phyloP scores from a whole-genome alignment of 306 rosid species.

The Dryas octopetala region DNA sequence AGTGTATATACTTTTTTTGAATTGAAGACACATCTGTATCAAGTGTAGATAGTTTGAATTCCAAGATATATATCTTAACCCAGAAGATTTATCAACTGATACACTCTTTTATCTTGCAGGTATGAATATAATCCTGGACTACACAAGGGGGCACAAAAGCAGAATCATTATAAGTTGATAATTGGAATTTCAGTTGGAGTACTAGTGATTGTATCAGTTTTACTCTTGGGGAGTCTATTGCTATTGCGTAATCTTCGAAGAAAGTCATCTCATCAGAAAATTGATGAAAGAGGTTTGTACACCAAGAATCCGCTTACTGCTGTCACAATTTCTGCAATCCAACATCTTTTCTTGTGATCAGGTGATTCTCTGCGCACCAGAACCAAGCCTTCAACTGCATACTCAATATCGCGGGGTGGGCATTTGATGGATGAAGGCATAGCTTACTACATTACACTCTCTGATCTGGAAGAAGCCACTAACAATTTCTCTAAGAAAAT shows the following conservation, averaged over 20 bases:
- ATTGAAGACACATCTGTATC: neutral
- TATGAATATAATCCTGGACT: slow-evolving; percentile 59
- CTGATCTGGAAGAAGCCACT: slow-evolving; percentile 83
- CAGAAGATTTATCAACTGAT: slow-evolving; percentile 17
- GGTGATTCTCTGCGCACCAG: slow-evolving; percentile 60
- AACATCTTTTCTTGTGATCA: slow-evolving; percentile 33
- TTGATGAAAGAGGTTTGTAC: slow-evolving; percentile 57
- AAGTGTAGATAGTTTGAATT: neutral
- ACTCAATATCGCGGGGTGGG: slow-evolving; percentile 49
- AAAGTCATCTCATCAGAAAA: slow-evolving; percentile 43
- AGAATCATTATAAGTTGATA: slow-evolving; percentile 62
- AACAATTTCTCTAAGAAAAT: slow-evolving; percentile 66
- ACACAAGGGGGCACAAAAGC: slow-evolving; percentile 36
- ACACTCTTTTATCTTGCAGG: slow-evolving; percentile 43
- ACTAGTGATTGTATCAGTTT: slow-evolving; percentile 43
- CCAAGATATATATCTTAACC: neutral
- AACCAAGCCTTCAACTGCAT: slow-evolving; percentile 58
- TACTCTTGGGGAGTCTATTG: slow-evolving; percentile 60
- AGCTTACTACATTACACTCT: slow-evolving; percentile 67
- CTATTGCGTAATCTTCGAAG: slow-evolving; percentile 41
- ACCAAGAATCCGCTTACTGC: slow-evolving; percentile 7
- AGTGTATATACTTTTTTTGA: neutral
- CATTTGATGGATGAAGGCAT: slow-evolving; percentile 78
- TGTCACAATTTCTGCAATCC: slow-evolving; percentile 15
- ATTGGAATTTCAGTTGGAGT: slow-evolving; percentile 67